These are phyloP conservation scores for Capsicum pubescens DNA, from an alignment of 257 asterid genomes.

Conservation along the genomic window DNA sequence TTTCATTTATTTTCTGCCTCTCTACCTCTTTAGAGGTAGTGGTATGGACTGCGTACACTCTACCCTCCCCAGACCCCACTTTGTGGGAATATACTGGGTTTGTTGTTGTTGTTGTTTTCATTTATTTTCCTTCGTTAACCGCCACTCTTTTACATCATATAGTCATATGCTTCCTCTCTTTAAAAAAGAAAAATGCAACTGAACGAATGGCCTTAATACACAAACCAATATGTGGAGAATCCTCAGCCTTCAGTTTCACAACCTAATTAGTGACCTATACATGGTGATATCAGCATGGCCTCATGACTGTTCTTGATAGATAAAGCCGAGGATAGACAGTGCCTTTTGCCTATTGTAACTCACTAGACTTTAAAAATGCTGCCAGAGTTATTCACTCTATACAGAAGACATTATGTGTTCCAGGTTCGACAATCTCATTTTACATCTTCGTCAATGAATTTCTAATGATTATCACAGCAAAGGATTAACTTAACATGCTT, in stretches of 20 bases:
- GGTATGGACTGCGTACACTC: no score
- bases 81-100: no score
- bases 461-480: background rate
- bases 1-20: background rate
- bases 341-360: background rate
- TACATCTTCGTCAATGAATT: background rate
- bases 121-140: background rate
- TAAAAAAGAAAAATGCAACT: background rate
- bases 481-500: background rate
- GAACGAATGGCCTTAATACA: background rate
- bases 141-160: background rate
- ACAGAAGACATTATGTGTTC: background rate
- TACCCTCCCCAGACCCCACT: no score
- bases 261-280: constrained; percentile 1
- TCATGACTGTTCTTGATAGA: background rate
- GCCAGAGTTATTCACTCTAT: background rate
- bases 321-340: background rate
- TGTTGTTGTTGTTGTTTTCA: background rate
- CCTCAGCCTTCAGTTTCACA: background rate
- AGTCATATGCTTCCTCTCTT: background rate
- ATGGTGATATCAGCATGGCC: background rate
- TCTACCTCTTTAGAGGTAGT: no score
- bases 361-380: background rate
- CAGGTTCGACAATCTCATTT: background rate
- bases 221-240: background rate